Conservation (phyloP, 805 yeast genomes). For the Dipodascus albidus region DNA sequence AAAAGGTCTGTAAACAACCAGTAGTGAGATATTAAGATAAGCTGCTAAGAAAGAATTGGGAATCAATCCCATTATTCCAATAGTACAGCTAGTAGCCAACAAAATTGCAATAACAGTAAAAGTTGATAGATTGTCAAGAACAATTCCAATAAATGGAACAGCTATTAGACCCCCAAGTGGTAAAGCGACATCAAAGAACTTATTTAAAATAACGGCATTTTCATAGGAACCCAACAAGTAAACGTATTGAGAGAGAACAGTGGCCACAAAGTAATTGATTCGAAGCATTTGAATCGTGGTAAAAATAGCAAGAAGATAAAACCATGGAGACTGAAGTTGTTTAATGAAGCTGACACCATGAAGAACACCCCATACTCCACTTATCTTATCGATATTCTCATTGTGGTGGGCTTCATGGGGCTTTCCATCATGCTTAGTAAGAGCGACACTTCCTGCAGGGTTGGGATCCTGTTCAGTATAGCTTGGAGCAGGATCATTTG, state of each 20-base stretch:
- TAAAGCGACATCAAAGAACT: slow-evolving; percentile 72
- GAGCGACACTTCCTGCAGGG: slow-evolving; percentile 7
- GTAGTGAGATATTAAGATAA: slow-evolving; percentile 51
- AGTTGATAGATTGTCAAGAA: slow-evolving; percentile 65
- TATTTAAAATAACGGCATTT: slow-evolving; percentile 47
- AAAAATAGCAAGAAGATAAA: slow-evolving; percentile 61
- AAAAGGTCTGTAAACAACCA: slow-evolving; percentile 82
- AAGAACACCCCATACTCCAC: slow-evolving; percentile 64
- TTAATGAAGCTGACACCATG: slow-evolving; percentile 45
- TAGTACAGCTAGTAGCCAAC: slow-evolving; percentile 40
- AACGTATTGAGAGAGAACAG: slow-evolving; percentile 71
- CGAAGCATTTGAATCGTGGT: slow-evolving; percentile 85
- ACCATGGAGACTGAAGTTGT: slow-evolving; percentile 57
- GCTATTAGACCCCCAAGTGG: slow-evolving; percentile 84
- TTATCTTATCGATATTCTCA: slow-evolving; percentile 11
- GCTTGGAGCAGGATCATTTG: background rate
- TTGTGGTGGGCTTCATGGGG: background rate
- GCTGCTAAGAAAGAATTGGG: slow-evolving; percentile 36
- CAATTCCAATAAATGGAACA: slow-evolving; percentile 74
- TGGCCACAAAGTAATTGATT: slow-evolving; percentile 87
- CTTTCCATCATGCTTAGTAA: background rate
- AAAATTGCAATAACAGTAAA: slow-evolving; percentile 40
- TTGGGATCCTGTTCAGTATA: slow-evolving; percentile 7
- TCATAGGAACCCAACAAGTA: slow-evolving; percentile 46
- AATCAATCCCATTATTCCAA: slow-evolving; percentile 64